Evolutionary conservation across 805 yeast genomes (phyloP), one percentile per base, ranked within the genome.

Genomic region (Peterozyma toletana): DNA sequence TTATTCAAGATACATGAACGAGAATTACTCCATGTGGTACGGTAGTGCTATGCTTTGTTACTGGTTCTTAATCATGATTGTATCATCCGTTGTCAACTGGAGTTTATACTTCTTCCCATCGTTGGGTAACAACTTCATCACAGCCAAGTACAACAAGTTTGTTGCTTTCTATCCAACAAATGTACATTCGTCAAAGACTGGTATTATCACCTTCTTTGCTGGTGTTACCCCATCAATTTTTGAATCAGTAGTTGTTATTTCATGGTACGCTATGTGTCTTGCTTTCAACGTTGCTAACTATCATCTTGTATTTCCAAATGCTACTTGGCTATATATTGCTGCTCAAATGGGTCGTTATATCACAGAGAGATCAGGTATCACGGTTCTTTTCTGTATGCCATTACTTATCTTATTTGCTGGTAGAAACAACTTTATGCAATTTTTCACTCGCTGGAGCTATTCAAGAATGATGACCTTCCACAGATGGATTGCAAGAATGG

Each of bases 351-450:
- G 60, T 7, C 56, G 67, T 52, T 70, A 67, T 42, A 48, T 59
- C 40, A 78, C 73, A 33, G 77, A 77, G 51, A 64, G 86, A 52
- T 52, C 79, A 1, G 84, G 79, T 2, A 68, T 79, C 27, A 54
- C 77, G 38, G 57, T 68, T 3, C 66, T 70, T n/a, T 58, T 71
- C 61, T 59, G 65, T 46, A 37, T 71, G 33, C 86, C 87, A 3
- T 57, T 78, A 38, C 49, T 79, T 38, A 63, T 77, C 30, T 58
- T 79, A 40, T 78, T 80, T 54, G 80, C 85, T 2, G 78, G 84
- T 36, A 63, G 86, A 51, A 81, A 81, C 58, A 81, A 80, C 53
- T 57, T 82, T 40, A 57, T 81, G 45, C 78, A 73, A 47, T 75
- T 77, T 75, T 14, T 75, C 14, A 76, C 86, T 1, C 74, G 82